Percentiles rank a stretch among this genome's conserved stretches.
Conservation (phyloP, 768 basidiomycete species). For the Suillus plorans region DNA sequence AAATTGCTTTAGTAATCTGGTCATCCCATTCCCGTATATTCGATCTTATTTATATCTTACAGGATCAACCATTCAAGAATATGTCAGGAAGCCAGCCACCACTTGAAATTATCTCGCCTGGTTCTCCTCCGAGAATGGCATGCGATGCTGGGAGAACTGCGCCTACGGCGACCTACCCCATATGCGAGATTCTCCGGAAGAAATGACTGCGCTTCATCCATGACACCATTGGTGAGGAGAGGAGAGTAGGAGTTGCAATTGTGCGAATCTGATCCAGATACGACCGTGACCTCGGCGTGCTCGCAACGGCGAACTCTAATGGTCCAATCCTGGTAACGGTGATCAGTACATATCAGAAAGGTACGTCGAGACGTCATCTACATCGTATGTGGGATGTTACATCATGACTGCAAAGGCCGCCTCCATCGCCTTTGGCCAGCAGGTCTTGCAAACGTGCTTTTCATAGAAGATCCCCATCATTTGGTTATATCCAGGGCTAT, state of each 20-base stretch:
- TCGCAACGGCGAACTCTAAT: constrained; percentile 35
- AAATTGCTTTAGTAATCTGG: neutral
- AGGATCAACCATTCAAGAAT: neutral
- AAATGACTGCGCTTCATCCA: constrained; percentile 33
- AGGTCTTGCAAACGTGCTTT: constrained; percentile 30
- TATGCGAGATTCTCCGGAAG: constrained; percentile 23
- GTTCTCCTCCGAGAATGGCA: constrained; percentile 40
- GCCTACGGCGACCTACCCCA: constrained; percentile 22
- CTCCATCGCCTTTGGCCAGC: constrained; percentile 27
- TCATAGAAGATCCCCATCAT: constrained; percentile 21
- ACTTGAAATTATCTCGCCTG: constrained; percentile 33
- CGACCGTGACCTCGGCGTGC: constrained; percentile 40
- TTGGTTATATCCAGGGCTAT: constrained; percentile 25
- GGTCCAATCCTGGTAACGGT: constrained; percentile 8
- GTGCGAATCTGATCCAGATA: constrained; percentile 38
- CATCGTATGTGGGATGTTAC: constrained; percentile 21
- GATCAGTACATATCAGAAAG: neutral
- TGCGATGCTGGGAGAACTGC: constrained; percentile 32
- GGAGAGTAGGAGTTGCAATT: constrained; percentile 34
- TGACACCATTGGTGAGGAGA: constrained; percentile 29
- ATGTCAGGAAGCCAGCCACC: constrained; percentile 33
- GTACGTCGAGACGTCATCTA: constrained; percentile 10
- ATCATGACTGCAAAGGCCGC: constrained; percentile 16
- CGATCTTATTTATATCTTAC: neutral
- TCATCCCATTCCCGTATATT: neutral